Base-by-base conservation (phyloP, 306 rosid species). In the Astragalus glycyphyllos region DNA sequence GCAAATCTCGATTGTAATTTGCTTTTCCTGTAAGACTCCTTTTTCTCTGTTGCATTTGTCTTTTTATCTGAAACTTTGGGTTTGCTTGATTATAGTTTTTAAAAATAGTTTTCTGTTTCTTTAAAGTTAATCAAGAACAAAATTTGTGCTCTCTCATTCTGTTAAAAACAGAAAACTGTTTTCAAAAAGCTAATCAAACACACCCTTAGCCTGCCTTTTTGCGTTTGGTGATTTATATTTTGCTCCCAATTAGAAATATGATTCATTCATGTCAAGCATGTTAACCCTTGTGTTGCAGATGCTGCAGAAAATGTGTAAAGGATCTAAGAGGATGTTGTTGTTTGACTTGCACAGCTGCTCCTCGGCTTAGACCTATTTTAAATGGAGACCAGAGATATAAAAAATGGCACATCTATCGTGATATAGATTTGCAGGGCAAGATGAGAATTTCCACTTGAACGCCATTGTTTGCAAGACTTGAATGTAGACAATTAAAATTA, bases 1-100 rank as follows among this genome's bases (percentile, higher is more conserved):
- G 97, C 97, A 57, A 94, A 94, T 86, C 79, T 90, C 12, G 98
- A 94, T 81, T 94, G 98, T 83, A 94, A 90, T 68, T 82, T 90
- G 32, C 97, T 94, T 60, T 87, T 86, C 40, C 84, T 94, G 97
- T 90, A 86, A 86, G 98, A 48, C 65, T 74, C 77, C 50, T 50
- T 61, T 17, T 20, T 20, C 20, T 32, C 54, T 70, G 31, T 76
- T 64, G 76, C 74, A 40, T 20, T 23, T 17, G 3, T 10, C 32
- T 31, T 77, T 38, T 41, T 29, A 23, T 20, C 13, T 26, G 20
- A 45, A 54, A 20, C 58, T 71, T 20, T 54, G 35, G 42, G 50
- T 14, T 31, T 34, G 8, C 9, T 40, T 68, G 60, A 26, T 20
- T 44, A 11, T 51, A 57, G 58, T 35, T 29, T 49, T 63, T 47